Evolutionary conservation across 2,329 filamentous ascomycete species (phyloP).

Genomic region (Gremmenia infestans): DNA sequence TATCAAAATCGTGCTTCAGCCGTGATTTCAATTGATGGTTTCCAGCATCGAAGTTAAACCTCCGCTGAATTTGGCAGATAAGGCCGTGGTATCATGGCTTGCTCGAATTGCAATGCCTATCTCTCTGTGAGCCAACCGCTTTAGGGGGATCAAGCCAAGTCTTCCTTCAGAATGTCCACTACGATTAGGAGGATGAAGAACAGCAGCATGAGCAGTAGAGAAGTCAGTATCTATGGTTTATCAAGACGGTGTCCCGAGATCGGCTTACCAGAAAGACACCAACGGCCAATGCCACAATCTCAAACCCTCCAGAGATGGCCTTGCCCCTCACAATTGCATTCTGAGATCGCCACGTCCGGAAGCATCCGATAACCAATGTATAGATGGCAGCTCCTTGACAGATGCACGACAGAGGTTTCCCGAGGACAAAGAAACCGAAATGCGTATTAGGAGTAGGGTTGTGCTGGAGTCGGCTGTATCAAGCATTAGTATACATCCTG

Average conservation of each 20-base stretch:
- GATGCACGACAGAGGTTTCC: slow-evolving; percentile 49
- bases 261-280: slow-evolving; percentile 44
- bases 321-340: slow-evolving; percentile 53
- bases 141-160: slow-evolving; percentile 5
- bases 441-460: slow-evolving; percentile 28
- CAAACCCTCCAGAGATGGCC: slow-evolving; percentile 53
- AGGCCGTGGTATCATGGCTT: slow-evolving; percentile 7
- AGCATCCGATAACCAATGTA: slow-evolving; percentile 45
- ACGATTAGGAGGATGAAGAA: slow-evolving; percentile 27
- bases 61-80: slow-evolving; percentile 17
- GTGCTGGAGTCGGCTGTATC: slow-evolving; percentile 45
- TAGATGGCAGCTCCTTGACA: slow-evolving; percentile 39
- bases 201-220: slow-evolving; percentile 20
- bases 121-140: slow-evolving; percentile 1
- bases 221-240: not conserved
- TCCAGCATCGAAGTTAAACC: slow-evolving; percentile 5
- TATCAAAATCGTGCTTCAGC: slow-evolving; percentile 7
- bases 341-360: slow-evolving; percentile 58
- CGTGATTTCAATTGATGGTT: slow-evolving; percentile 6
- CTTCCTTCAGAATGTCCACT: slow-evolving; percentile 28
- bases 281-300: slow-evolving; percentile 45
- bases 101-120: slow-evolving; percentile 15
- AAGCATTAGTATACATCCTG: slow-evolving; percentile 16
- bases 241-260: not conserved
- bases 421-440: slow-evolving; percentile 57